These are phyloP conservation scores for Thuidium tamariscinum DNA, from an alignment of 225 moss, liverwort and hornwort genomes.

Conservation along the genomic window DNA sequence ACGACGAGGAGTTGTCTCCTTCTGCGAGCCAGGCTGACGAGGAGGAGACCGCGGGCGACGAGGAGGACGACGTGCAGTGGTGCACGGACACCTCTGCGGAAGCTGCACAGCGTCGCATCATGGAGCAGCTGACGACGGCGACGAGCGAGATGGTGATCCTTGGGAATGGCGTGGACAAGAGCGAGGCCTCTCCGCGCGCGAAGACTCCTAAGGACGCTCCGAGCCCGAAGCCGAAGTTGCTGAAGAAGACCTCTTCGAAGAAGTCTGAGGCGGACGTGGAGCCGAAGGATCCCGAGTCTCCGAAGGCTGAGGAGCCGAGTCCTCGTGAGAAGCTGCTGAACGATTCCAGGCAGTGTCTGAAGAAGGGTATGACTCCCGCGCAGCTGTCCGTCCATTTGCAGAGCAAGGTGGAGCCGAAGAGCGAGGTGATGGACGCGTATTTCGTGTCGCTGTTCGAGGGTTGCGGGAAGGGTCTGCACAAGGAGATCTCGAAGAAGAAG, in stretches of 20 bases:
- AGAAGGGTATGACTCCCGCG: constrained; percentile 53
- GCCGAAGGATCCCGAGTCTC: constrained; percentile 29
- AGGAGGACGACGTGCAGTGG: constrained; percentile 85
- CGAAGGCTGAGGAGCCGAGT: constrained; percentile 42
- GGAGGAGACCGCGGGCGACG: constrained; percentile 46
- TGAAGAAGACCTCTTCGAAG: constrained; percentile 68
- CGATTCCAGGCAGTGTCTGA: constrained; percentile 58
- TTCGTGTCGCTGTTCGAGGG: constrained; percentile 77
- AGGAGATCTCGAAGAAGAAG: constrained; percentile 64
- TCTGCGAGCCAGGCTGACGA: constrained; percentile 72
- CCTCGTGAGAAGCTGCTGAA: constrained; percentile 41
- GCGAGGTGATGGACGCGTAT: constrained; percentile 63
- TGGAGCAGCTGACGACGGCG: constrained; percentile 83
- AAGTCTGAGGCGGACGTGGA: constrained; percentile 48
- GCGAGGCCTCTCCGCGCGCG: constrained; percentile 51
- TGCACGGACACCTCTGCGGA: constrained; percentile 91
- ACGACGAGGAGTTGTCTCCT: constrained; percentile 61
- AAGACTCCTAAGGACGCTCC: constrained; percentile 25
- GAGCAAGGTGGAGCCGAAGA: constrained; percentile 22
- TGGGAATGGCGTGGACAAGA: constrained; percentile 38
- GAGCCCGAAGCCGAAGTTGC: constrained; percentile 32
- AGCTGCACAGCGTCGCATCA: constrained; percentile 79
- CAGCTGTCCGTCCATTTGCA: constrained; percentile 49
- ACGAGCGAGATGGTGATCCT: constrained; percentile 98
- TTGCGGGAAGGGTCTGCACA: constrained; percentile 74